phyloP scores from a whole-genome alignment of 192 early-diverging fungal species.

The Coemansia sp. region DNA sequence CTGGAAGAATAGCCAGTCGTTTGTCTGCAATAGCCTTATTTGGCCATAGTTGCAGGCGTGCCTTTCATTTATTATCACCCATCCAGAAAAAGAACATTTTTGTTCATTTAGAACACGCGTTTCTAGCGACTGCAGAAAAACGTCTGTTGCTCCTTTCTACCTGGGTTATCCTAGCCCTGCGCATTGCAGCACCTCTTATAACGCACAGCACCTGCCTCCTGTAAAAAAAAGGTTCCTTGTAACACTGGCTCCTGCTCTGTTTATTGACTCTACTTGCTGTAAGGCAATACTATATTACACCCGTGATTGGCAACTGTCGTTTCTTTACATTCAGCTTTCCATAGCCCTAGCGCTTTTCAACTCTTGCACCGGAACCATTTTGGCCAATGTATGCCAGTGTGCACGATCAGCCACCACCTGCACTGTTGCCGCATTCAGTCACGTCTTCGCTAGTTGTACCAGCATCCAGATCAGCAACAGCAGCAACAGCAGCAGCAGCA shows the following conservation, averaged over 20 bases:
- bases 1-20: slow-evolving; percentile 1
- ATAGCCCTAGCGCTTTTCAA: not conserved
- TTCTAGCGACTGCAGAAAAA: not conserved
- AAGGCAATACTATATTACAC: not conserved
- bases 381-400: slow-evolving; percentile 49
- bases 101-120: not conserved
- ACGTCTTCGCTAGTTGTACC: slow-evolving; percentile 32
- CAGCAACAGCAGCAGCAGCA: too few species aligned
- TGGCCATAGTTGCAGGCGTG: slow-evolving; percentile 5
- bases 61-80: slow-evolving; percentile 1
- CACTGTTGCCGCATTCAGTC: slow-evolving; percentile 49
- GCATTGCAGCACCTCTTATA: slow-evolving; percentile 1
- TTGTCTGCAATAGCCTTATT: slow-evolving; percentile 8
- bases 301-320: not conserved
- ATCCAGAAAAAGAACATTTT: not conserved
- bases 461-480: slow-evolving; percentile 32
- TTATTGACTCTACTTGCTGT: not conserved
- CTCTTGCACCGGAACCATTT: slow-evolving; percentile 8
- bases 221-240: not conserved
- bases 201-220: not conserved
- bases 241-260: not conserved
- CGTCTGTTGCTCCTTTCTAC: not conserved
- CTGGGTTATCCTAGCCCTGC: not conserved
- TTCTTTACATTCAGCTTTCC: not conserved
- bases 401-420: slow-evolving; percentile 51